Evolutionary conservation across 2,329 filamentous ascomycete species (phyloP), one percentile per base, ranked within the genome.

Genomic region (Alternaria triticina): DNA sequence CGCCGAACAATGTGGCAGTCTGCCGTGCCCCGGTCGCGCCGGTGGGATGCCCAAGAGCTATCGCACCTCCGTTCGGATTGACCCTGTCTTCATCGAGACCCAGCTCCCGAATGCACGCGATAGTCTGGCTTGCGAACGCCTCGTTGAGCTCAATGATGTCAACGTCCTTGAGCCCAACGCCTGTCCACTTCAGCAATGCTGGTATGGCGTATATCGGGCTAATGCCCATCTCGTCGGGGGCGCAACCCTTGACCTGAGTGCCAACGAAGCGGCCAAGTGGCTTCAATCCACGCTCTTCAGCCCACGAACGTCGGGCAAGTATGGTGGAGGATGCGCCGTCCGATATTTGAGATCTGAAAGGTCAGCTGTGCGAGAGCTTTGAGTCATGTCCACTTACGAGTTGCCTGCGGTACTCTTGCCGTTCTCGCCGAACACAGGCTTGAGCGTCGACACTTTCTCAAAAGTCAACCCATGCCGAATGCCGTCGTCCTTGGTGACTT

Each of bases 151-250:
- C 95, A 71, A 95, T 85, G 51, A 98, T 87, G 77, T 98, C 96
- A 65, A 96, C 87, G 74, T 98, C 95, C 62, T 90, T 87, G 59
- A 96, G 85, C 33, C 86, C 88, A 64, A 98, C 82, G 79, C 90
- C 88, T 84, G 90, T 89, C 83, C 95, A 91, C 76, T 84, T 83
- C 52, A 97, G 87, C 50, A 98, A 87, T 86, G 97, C 97, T 65
- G 88, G 88, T 66, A 90, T 88, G n/a, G 88, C 87, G 61, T 86
- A 82, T 54, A 89, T 89, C 45, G 92, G 92, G 57, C 92, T 91
- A 70, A 97, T 97, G 66, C 95, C 96, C 96, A 99, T 98, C 83
- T 98, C 93, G 70, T 96, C 89, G 6, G 96, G 96, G 1, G 95
- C 89, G 10, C 97, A 88, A 70, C 95, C 95, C 49, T 93, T 91